Percentiles rank a stretch among this genome's conserved stretches.
phyloP scores from a whole-genome alignment of 306 rosid species.

The barrel medic (Medicago truncatula) region DNA sequence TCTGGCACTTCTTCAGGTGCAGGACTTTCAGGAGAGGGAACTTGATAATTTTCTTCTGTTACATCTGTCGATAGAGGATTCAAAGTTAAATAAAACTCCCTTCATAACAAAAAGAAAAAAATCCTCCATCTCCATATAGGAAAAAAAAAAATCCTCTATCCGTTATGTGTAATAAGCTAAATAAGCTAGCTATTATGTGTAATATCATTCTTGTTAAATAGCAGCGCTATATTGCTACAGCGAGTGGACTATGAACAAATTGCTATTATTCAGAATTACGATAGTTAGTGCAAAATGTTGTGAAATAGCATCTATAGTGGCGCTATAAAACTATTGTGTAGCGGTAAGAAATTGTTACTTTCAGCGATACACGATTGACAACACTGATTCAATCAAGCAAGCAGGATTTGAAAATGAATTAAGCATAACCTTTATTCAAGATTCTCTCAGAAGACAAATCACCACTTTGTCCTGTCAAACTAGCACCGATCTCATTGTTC shows the following conservation, averaged over 20 bases:
- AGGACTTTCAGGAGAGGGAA: constrained; percentile 41
- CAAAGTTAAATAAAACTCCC: constrained; percentile 28
- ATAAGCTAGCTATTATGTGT: no score
- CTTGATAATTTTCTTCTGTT: constrained; percentile 38
- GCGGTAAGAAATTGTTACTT: accelerated
- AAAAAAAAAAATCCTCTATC: no score
- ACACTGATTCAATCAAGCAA: constrained; percentile 19
- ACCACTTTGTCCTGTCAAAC: no score
- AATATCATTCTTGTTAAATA: no score
- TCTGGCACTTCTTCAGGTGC: constrained; percentile 42
- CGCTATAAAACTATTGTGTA: accelerated
- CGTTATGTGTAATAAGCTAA: no score
- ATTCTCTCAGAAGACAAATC: constrained; percentile 44
- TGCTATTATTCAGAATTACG: no score
- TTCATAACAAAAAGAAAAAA: not conserved
- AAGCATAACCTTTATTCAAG: constrained; percentile 54
- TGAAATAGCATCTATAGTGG: accelerated
- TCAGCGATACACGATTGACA: no score
- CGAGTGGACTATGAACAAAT: no score
- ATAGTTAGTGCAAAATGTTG: no score
- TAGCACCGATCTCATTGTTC: no score
- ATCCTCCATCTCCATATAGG: no score
- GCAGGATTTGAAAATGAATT: constrained; percentile 28
- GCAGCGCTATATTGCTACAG: no score
- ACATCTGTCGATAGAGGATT: constrained; percentile 44